These are phyloP conservation scores for Shiraia sp. DNA, from an alignment of 2,329 filamentous ascomycete species.

Conservation along the genomic window DNA sequence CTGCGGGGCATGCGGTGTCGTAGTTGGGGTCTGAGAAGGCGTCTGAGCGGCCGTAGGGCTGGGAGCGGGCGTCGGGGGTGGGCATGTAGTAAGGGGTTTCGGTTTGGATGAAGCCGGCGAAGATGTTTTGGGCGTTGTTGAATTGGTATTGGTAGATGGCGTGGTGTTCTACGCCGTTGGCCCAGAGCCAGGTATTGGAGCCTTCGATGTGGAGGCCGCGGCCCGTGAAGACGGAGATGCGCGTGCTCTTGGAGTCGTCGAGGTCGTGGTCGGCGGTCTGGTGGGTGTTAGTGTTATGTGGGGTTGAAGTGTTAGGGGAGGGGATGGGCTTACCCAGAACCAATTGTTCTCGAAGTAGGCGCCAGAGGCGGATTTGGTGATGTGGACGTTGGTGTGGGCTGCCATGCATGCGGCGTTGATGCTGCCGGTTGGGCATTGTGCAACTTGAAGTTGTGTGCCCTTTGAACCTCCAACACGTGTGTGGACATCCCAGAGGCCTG, in stretches of 20 bases:
- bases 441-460: constrained; percentile 76
- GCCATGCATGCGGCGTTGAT: constrained; percentile 68
- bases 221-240: constrained; percentile 84
- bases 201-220: constrained; percentile 78
- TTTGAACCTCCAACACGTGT: constrained; percentile 81
- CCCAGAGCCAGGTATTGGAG: constrained; percentile 59
- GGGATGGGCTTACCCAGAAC: constrained; percentile 65
- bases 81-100: constrained; percentile 87
- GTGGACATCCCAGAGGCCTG: constrained; percentile 86
- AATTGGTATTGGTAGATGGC: constrained; percentile 82
- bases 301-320: not conserved
- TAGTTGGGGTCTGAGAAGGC: constrained; percentile 73
- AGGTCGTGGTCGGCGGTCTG: constrained; percentile 84
- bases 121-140: constrained; percentile 74
- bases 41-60: constrained; percentile 60
- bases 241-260: constrained; percentile 71
- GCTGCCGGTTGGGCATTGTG: constrained; percentile 74
- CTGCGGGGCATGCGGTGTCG: constrained; percentile 39
- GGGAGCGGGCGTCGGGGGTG: constrained; percentile 70
- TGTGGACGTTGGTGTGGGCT: constrained; percentile 61
- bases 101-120: constrained; percentile 82
- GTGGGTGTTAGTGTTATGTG: constrained; percentile 6
- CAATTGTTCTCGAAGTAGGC: constrained; percentile 88
- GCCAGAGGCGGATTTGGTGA: constrained; percentile 58
- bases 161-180: constrained; percentile 67